A percentile compares a stretch with the other conserved stretches of the same genome.
Evolutionary conservation across 2,329 filamentous ascomycete species (phyloP).

Genomic region (Samsoniella hepiali): DNA sequence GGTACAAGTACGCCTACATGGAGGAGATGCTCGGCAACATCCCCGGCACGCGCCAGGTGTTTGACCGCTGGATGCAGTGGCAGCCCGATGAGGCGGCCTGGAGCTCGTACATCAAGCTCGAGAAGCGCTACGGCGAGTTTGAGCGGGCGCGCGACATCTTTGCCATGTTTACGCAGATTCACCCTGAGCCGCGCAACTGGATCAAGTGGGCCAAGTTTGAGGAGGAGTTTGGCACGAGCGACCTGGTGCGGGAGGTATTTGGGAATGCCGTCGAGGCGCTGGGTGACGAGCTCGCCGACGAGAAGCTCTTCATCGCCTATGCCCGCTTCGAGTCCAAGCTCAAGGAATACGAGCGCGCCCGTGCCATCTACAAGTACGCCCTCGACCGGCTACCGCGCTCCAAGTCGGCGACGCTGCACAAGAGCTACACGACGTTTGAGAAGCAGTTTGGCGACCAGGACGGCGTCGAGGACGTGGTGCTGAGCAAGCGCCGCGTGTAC

Average conservation of each 20-base stretch:
- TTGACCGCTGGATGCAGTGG: constrained; percentile 98
- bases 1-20: constrained; percentile 99
- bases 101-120: constrained; percentile 93
- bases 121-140: constrained; percentile 91
- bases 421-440: constrained; percentile 94
- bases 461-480: constrained; percentile 89
- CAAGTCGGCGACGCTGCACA: constrained; percentile 80
- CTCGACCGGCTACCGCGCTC: constrained; percentile 87
- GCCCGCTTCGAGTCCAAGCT: constrained; percentile 92
- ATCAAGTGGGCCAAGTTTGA: constrained; percentile 99
- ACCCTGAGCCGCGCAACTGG: constrained; percentile 94
- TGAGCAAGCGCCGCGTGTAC: constrained; percentile 88
- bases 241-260: constrained; percentile 88
- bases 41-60: constrained; percentile 85
- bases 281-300: constrained; percentile 93
- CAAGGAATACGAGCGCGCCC: constrained; percentile 89
- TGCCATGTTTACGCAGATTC: constrained; percentile 83
- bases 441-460: constrained; percentile 95
- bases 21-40: constrained; percentile 97
- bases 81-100: constrained; percentile 94
- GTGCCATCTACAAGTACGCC: constrained; percentile 96
- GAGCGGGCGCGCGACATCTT: constrained; percentile 89
- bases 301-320: constrained; percentile 92
- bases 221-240: constrained; percentile 89
- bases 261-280: constrained; percentile 83